Evolutionary conservation across 2,329 filamentous ascomycete genomes (phyloP).

Genomic region (Thelonectria discophora): DNA sequence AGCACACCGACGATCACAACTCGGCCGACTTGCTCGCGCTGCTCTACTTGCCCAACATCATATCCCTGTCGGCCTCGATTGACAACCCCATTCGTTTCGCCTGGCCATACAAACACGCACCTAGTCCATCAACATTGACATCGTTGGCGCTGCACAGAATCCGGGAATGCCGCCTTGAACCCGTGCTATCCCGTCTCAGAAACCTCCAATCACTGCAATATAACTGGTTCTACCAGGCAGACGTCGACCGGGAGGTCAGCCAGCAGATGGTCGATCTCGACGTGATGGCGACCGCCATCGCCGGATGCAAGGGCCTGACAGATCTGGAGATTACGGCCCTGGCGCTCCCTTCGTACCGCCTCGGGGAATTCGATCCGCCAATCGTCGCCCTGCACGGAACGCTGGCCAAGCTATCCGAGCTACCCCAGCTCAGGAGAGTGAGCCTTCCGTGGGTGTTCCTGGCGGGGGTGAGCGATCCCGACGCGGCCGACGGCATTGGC

Average conservation of each 20-base stretch:
- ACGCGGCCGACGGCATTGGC: too few relatives aligned
- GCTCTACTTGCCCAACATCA: constrained; percentile 22
- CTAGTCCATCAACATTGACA: neutral
- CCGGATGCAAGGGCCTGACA: too few relatives aligned
- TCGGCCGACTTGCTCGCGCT: constrained; percentile 5
- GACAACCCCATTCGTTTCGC: constrained; percentile 21
- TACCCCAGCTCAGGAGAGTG: too few relatives aligned
- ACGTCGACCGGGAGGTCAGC: constrained; percentile 9
- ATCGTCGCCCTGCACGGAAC: too few relatives aligned
- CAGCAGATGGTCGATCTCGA: neutral
- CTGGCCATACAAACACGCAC: constrained; percentile 10
- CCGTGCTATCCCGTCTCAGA: neutral
- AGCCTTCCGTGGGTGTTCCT: too few relatives aligned
- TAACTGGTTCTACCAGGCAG: constrained; percentile 19
- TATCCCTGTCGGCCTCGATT: constrained; percentile 12
- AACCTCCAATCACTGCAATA: constrained; percentile 9
- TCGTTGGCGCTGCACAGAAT: constrained; percentile 19
- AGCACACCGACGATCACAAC: constrained; percentile 4
- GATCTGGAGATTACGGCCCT: too few relatives aligned
- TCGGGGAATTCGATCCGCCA: too few relatives aligned
- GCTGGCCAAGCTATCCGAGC: too few relatives aligned
- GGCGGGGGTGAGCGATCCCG: too few relatives aligned
- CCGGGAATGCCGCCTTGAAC: constrained; percentile 17
- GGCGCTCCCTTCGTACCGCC: too few relatives aligned
- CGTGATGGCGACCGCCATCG: too few relatives aligned